Base-by-base conservation (phyloP, 2,329 filamentous ascomycete genomes). In the Beauveria caledonica region DNA sequence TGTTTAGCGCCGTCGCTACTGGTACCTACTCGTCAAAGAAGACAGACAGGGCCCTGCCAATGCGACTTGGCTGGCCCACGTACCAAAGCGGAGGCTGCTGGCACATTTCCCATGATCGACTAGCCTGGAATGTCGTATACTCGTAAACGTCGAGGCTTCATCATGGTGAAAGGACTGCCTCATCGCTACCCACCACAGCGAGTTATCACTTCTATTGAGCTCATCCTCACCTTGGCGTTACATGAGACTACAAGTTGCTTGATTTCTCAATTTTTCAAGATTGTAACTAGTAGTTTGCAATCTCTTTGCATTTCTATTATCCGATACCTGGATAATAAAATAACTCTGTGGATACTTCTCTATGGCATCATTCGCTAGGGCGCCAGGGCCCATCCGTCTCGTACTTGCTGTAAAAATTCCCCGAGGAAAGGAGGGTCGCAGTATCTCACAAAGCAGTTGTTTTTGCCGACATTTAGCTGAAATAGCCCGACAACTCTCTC, bases 251-350 rank as follows among this genome's bases (percentile, higher is more conserved):
- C 33, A 36, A 36, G 11, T 15, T 19, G 10, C 17, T 42, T 5
- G 40, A 42, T 7, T 42, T 42, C 19, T 9, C 2, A 19, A 19
- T 46, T 33, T 3, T 15, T 21, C 11, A 2, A 13, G 53, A n/a
- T 21, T 25, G 42, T 13, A 36, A 5, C 33, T 39, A 40, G 21
- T 21, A 25, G 3, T 9, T 46, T 29, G 11, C 40, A 55, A 55
- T 55, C n/a, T 55, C 52, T 45, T 42, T 50, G 27, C 19, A 52
- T 55, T 49, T 25, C 44, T n/a, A 57, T 48, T 57, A 49, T 48
- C 27, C 27, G 49, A 49, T 40, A 5, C 33, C 33, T 36, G 33
- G 33, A 36, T 5, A 36, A 36, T 15, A 36, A 11, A 49, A 48
- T 39, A 21, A 10, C 29, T 49, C 15, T 39, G 54, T 49, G 44